Percentiles rank a stretch among this genome's conserved stretches.
Evolutionary conservation across 2,329 filamentous ascomycete species (phyloP).

Genomic region (Zasmidium angulare): DNA sequence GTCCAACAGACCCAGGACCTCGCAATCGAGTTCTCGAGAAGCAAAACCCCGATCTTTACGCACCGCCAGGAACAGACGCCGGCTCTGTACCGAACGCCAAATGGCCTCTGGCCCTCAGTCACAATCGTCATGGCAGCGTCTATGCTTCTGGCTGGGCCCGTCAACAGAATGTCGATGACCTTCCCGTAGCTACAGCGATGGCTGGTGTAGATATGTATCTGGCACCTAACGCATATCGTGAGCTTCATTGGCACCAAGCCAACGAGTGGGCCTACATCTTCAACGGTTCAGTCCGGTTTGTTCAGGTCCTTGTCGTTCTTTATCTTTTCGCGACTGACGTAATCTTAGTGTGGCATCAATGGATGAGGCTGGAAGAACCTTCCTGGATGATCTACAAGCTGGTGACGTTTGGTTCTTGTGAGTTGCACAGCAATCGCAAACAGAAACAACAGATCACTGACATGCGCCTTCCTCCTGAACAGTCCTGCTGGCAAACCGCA

Average conservation of each 20-base stretch:
- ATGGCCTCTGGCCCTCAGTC: conserved; percentile 36
- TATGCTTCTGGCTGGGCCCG: conserved; percentile 42
- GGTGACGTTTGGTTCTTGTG: conserved; percentile 56
- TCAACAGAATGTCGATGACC: conserved; percentile 39
- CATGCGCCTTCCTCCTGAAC: too few species aligned
- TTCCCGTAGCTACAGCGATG: conserved; percentile 42
- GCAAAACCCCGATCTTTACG: conserved; percentile 41
- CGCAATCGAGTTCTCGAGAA: conserved; percentile 36
- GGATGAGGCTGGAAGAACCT: conserved; percentile 30
- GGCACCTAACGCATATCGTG: conserved; percentile 32
- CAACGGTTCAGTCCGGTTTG: conserved; percentile 24
- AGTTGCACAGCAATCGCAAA: too few species aligned
- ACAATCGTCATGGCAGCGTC: conserved; percentile 38
- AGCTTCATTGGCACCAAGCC: conserved; percentile 34
- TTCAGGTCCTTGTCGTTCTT: not conserved
- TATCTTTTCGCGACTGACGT: not conserved
- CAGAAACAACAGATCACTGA: too few species aligned
- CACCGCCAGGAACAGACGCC: conserved; percentile 38
- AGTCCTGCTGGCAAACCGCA: conserved; percentile 37
- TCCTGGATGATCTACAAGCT: conserved; percentile 30
- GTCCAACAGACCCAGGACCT: conserved; percentile 39
- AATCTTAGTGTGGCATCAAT: conserved; percentile 24
- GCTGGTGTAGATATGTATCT: conserved; percentile 43
- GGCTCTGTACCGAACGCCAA: conserved; percentile 40
- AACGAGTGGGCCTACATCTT: conserved; percentile 34